Base-by-base conservation (phyloP, 306 rosid genomes). In the Cucumis cinereus region DNA sequence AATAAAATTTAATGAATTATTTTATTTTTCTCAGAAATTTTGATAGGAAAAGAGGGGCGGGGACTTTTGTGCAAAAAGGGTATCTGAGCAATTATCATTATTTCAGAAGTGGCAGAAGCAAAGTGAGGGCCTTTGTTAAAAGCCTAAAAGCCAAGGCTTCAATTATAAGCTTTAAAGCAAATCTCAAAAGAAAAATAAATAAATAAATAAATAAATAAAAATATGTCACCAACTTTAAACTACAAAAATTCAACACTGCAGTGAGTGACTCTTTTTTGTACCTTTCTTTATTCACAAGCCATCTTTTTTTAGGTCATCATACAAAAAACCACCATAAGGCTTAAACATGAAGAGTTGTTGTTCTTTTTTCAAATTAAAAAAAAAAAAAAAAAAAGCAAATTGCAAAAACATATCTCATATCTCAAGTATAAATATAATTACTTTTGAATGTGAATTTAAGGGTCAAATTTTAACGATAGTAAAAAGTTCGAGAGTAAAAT, bases 231-330 rank as follows among this genome's bases (percentile, higher is more conserved):
- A 67, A 41, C 73, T 67, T 67, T 67, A 3, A 67, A 7, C 73
- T 67, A 41, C 73, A 67, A 6, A 67, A 40, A 67, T 5, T 67
- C 53, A 67, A 67, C 54, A 13, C 53, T 67, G 2, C 73, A 40
- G 52, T 36, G 53, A 67, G 73, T 67, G 53, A 67, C 19, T 0
- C 9, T 38, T 40, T 36, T 38, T 36, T 17, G 3, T 3, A 33
- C 33, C 73, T 66, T 66, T 66, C 73, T 66, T 66, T 67, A 12
- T 41, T 67, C 73, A 67, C 73, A 40, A 67, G 73, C 53, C 33
- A 20, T 1, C 53, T 2, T 22, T 15, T 14, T 7, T 28, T 35
- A 3, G 15, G 71, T 35, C 71, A 63, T 63, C 47, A 63, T 63
- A 17, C 49, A n/a, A 36, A 63, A 9, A 62, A 62, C 4, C 3